Evolutionary conservation across 78 protist genomes (phyloP).

Genomic region (Trichosphaerium sp.): DNA sequence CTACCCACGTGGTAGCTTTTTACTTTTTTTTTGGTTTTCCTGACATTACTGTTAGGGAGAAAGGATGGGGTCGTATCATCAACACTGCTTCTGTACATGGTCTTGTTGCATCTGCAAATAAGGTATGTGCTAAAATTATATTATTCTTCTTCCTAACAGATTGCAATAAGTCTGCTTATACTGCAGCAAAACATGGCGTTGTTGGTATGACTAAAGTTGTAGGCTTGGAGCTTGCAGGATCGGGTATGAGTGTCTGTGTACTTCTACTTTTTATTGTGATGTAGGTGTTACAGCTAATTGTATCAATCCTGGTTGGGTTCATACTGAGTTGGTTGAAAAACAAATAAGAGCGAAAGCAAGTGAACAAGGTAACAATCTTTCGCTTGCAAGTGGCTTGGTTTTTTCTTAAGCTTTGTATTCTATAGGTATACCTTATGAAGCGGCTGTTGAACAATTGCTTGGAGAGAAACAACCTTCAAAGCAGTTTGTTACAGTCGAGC

Average conservation of each 20-base stretch:
- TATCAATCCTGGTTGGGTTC: neutral
- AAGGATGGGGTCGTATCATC: neutral
- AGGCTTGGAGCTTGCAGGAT: neutral
- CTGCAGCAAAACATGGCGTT: conserved; percentile 17
- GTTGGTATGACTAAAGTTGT: conserved; percentile 3
- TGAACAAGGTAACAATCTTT: no score
- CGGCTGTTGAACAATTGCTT: neutral
- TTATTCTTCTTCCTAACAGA: no score
- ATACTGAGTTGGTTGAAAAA: conserved; percentile 5
- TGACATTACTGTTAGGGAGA: no score
- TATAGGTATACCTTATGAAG: neutral
- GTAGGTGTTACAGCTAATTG: neutral
- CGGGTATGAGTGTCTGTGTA: neutral
- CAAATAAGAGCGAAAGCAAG: neutral
- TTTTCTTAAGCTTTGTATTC: no score
- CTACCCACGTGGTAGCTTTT: no score
- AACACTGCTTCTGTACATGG: conserved; percentile 5
- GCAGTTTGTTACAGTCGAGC: neutral
- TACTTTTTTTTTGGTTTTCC: no score
- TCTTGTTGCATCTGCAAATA: neutral
- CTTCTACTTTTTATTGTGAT: neutral
- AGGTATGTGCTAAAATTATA: no score
- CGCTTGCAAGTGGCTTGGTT: no score
- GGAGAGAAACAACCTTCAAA: neutral
- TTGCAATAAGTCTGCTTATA: conserved; percentile 18